Evolutionary conservation across 108 stramenopile species (phyloP).

Genomic region (Cyclostephanos invisitatus): DNA sequence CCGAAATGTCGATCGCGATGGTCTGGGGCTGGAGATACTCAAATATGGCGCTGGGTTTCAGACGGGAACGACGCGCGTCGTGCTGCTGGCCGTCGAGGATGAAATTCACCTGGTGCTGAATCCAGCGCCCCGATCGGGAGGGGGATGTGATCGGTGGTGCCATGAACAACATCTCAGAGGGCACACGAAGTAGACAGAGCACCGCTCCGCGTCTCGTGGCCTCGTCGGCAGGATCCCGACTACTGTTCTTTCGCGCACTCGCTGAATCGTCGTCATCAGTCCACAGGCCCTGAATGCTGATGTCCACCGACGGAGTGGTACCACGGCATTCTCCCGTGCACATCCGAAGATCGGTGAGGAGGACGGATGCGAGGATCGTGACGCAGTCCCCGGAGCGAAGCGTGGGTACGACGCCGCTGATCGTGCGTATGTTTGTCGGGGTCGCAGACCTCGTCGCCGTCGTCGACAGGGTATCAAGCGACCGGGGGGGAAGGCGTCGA

Average conservation of each 20-base stretch:
- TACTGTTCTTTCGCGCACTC: neutral
- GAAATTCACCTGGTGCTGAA: slow-evolving; percentile 42
- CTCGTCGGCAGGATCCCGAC: neutral
- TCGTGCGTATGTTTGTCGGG: slow-evolving; percentile 32
- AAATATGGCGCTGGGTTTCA: slow-evolving; percentile 34
- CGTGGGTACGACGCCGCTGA: slow-evolving; percentile 38
- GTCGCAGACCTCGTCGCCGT: neutral
- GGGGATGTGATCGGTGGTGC: slow-evolving; percentile 13
- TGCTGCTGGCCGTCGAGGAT: neutral
- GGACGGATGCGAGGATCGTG: slow-evolving; percentile 44
- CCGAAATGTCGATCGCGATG: slow-evolving; percentile 35
- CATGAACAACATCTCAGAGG: slow-evolving; percentile 24
- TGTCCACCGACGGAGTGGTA: slow-evolving; percentile 23
- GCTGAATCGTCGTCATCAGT: slow-evolving; percentile 9
- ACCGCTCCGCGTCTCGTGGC: slow-evolving; percentile 31
- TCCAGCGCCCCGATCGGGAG: slow-evolving; percentile 25
- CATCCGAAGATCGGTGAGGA: slow-evolving; percentile 23
- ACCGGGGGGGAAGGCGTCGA: neutral
- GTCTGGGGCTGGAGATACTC: slow-evolving; percentile 45
- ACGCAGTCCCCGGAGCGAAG: slow-evolving; percentile 36
- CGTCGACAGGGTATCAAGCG: neutral
- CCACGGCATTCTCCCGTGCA: neutral
- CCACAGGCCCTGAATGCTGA: slow-evolving; percentile 44
- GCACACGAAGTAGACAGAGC: slow-evolving; percentile 32
- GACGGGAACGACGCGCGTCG: neutral